Conservation (phyloP, 1,139 yeast genomes). For the Casaregolazyma suthepensis region DNA sequence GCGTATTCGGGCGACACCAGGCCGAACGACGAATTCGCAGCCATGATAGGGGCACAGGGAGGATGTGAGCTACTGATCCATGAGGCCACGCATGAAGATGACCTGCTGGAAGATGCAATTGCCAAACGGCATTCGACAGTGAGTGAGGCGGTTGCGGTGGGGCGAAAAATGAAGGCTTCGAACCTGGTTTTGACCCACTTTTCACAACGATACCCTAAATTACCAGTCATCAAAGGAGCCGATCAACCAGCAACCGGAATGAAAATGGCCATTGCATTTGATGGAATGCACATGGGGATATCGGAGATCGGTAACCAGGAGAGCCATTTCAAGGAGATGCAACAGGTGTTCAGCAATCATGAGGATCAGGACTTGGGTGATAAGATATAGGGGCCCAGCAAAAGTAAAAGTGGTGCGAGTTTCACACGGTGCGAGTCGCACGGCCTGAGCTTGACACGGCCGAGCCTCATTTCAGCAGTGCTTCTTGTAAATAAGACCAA, state of each 20-base stretch:
- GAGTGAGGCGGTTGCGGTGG: constrained; percentile 73
- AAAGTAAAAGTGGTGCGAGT: not conserved
- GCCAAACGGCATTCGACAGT: constrained; percentile 86
- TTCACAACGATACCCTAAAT: constrained; percentile 79
- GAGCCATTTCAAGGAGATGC: constrained; percentile 27
- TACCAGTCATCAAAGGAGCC: constrained; percentile 37
- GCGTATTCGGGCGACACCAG: constrained; percentile 96
- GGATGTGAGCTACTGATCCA: constrained; percentile 78
- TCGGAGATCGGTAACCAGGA: constrained; percentile 36
- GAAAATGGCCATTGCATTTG: constrained; percentile 49
- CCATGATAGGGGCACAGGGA: constrained; percentile 46
- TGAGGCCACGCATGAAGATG: constrained; percentile 88
- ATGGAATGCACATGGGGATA: constrained; percentile 49
- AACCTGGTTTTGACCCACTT: constrained; percentile 81
- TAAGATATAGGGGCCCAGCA: not conserved
- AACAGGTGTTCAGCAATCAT: constrained; percentile 23
- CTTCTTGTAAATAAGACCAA: not conserved
- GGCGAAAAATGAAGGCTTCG: constrained; percentile 64
- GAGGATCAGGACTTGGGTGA: constrained; percentile 8
- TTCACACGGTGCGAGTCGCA: too few relatives aligned
- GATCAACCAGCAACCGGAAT: constrained; percentile 10
- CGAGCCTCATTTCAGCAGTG: not conserved
- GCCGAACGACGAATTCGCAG: constrained; percentile 60
- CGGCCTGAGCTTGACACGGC: too few relatives aligned
- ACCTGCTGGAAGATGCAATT: constrained; percentile 70